Base-by-base conservation (phyloP, 2,329 filamentous ascomycete species). In the Aspergillus brasiliensis region DNA sequence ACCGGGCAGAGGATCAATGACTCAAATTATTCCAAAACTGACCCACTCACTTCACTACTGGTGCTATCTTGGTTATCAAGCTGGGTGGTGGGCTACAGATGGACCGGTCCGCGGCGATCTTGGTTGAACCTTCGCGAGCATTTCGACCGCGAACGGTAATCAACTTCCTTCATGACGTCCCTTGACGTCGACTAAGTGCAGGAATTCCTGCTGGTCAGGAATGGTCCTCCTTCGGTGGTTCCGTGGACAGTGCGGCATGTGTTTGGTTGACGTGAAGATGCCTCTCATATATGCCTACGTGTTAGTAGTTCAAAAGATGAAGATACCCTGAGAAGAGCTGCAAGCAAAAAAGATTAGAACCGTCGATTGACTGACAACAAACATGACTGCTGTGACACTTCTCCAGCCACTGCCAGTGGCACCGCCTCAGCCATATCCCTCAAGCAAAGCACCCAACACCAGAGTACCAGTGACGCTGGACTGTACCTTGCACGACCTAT, bases 401-500 rank as follows among this genome's bases (percentile, higher is more conserved):
- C n/a, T 11, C 15, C 52, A 21, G 19, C 28, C 25, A 15, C 27
- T 55, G n/a, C n/a, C n/a, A 21, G 8, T 55, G 37, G 23, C 31
- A 8, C 19, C 51, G 3, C 15, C 19, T 19, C 8, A 40, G 19
- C n/a, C 15, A 6, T 25, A 19, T 34, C 2, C n/a, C 15, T 55
- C 38, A 6, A n/a, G 7, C 11, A 34, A 42, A 25, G 7, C 27
- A 8, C 3, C 49, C 8, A 52, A 1, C 1, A 28, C 15, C 1
- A 15, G 15, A n/a, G 56, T 25, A 3, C 44, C 40, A 8, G 25
- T 59, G 19, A 7, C 34, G 3, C 51, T 59, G 3, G 57, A 59
- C 57, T 55, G n/a, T 31, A 59, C 57, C 3, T 17, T 59, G 21
- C 38, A 27, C 19, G 51, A 59, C 8, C 57, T 59, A 5, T 59